A percentile compares a stretch with the other conserved stretches of the same genome.
Conservation (phyloP, 176 grass and related monocot species). For the Musa itinerans region DNA sequence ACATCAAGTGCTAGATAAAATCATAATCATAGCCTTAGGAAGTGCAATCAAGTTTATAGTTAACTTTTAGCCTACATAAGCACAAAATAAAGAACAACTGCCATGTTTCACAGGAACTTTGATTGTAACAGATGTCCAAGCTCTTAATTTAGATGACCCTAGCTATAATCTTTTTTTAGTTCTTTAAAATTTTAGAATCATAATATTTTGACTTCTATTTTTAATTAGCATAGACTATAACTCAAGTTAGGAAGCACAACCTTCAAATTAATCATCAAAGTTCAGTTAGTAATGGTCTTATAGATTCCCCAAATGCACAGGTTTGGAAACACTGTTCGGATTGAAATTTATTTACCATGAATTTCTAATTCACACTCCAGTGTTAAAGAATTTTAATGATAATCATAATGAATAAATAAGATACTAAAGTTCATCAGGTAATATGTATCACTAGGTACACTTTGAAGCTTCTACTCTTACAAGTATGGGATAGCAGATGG, state of each 20-base stretch:
- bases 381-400: neutral
- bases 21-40: too few relatives aligned
- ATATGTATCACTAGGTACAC: neutral
- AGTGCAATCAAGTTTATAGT: too few relatives aligned
- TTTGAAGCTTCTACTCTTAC: neutral
- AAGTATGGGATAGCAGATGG: neutral
- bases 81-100: too few relatives aligned
- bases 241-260: neutral
- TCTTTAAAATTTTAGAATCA: too few relatives aligned
- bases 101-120: too few relatives aligned
- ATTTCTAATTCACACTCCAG: neutral
- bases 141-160: too few relatives aligned
- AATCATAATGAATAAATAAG: neutral
- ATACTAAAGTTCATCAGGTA: neutral
- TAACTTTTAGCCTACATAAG: too few relatives aligned
- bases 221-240: too few relatives aligned
- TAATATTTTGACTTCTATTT: too few relatives aligned
- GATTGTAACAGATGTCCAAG: too few relatives aligned
- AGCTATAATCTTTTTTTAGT: too few relatives aligned
- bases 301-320: neutral
- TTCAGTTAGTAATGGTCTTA: neutral
- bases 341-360: neutral
- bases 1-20: too few relatives aligned
- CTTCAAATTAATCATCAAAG: neutral
- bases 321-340: neutral